Evolutionary conservation across 495 filamentous ascomycete genomes (phyloP).

Genomic region (Aspergillus saccharolyticus): DNA sequence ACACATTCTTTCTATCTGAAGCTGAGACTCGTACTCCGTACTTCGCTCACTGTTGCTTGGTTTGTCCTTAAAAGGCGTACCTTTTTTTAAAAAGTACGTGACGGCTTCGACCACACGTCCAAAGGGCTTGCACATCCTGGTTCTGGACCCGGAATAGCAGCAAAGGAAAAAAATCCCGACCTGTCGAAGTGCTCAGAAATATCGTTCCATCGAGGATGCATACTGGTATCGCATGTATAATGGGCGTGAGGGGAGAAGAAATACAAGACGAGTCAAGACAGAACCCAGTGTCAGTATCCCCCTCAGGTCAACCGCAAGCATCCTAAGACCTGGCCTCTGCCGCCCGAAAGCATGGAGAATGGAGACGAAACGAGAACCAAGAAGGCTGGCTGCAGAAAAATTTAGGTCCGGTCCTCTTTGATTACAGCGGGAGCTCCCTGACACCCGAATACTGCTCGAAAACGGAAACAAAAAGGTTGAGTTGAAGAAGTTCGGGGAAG

Average conservation of each 20-base stretch:
- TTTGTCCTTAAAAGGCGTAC: no score
- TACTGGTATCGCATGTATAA: no score
- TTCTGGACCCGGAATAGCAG: neutral
- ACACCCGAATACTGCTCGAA: neutral
- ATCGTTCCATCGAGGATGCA: no score
- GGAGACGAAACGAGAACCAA: neutral
- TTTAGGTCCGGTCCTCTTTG: neutral
- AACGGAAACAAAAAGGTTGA: constrained; percentile 2
- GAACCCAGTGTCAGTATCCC: no score
- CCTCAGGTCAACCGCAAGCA: no score
- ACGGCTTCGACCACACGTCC: no score
- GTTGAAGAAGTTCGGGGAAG: constrained; percentile 13
- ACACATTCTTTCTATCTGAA: neutral
- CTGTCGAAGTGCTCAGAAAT: neutral
- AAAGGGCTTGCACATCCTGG: neutral
- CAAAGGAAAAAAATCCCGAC: neutral
- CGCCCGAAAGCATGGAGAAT: neutral
- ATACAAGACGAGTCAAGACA: no score
- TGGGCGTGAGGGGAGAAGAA: no score
- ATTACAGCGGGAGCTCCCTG: neutral
- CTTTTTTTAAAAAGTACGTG: no score
- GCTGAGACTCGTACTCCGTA: neutral
- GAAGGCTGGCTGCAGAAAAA: neutral
- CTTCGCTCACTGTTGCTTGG: no score
- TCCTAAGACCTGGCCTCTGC: neutral